Conservation (phyloP, 2,329 filamentous ascomycete genomes). For the Thermomyces lanuginosus region DNA sequence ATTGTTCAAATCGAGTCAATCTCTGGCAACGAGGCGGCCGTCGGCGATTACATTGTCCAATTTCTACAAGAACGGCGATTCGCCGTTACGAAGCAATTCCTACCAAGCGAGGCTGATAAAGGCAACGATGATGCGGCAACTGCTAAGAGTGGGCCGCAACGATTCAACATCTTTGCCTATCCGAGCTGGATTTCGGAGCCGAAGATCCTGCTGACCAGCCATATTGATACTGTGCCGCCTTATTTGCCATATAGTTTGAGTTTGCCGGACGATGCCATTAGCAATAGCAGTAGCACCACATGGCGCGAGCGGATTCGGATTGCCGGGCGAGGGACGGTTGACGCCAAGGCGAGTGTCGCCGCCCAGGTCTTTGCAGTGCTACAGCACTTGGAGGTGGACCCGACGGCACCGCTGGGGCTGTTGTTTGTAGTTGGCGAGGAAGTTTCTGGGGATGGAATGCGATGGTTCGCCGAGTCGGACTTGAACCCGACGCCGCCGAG, state of each 20-base stretch:
- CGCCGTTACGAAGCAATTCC: constrained; percentile 43
- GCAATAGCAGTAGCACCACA: constrained; percentile 4
- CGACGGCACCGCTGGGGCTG: constrained; percentile 29
- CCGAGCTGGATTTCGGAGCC: constrained; percentile 12
- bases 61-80: constrained; percentile 48
- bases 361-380: constrained; percentile 29
- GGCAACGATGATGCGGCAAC: constrained; percentile 5
- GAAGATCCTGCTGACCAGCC: constrained; percentile 41
- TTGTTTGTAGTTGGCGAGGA: constrained; percentile 71
- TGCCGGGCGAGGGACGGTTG: constrained; percentile 30
- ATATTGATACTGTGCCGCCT: constrained; percentile 56
- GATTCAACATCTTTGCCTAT: constrained; percentile 65
- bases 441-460: constrained; percentile 65
- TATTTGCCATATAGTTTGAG: constrained; percentile 36
- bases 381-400: constrained; percentile 27
- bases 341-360: constrained; percentile 32
- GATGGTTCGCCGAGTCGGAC: constrained; percentile 28
- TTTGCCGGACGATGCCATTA: constrained; percentile 15
- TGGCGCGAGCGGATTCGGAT: constrained; percentile 19
- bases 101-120: constrained; percentile 10
- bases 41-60: constrained; percentile 50
- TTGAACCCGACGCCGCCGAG: constrained; percentile 30
- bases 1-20: constrained; percentile 62
- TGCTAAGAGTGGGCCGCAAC: constrained; percentile 15
- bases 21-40: constrained; percentile 48